Evolutionary conservation across 1,139 yeast genomes (phyloP).

Genomic region (Arxiozyma bovina): DNA sequence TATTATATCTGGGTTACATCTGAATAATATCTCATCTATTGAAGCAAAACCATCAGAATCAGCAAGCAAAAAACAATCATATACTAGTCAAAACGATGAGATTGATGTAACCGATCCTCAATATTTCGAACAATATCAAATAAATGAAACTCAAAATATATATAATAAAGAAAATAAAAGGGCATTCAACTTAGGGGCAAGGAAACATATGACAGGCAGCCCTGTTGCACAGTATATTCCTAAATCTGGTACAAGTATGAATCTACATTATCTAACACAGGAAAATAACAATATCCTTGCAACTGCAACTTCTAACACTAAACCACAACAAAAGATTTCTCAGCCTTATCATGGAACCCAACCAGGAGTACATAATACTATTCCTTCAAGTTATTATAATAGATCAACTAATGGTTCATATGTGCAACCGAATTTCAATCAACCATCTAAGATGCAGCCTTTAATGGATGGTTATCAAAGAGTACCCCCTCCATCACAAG

Average conservation of each 20-base stretch:
- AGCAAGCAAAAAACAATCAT: not conserved
- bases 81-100: conserved; percentile 7
- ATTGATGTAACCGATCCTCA: conserved; percentile 27
- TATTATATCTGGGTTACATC: not conserved
- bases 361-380: not conserved
- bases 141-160: conserved; percentile 18
- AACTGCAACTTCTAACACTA: not conserved
- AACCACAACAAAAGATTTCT: not conserved
- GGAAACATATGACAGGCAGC: not conserved
- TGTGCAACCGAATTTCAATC: not conserved
- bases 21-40: not conserved
- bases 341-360: not conserved
- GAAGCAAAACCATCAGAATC: not conserved
- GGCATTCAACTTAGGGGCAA: not conserved
- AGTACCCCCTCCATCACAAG: not conserved
- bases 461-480: not conserved
- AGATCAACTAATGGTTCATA: not conserved
- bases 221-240: not conserved
- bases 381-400: not conserved
- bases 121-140: conserved; percentile 22
- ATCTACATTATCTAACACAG: not conserved
- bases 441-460: not conserved
- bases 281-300: not conserved
- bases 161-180: conserved; percentile 5
- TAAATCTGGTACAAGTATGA: not conserved